phyloP scores from a whole-genome alignment of 371 early-diverging fungal genomes.

The Apophysomyces trapeziformis region DNA sequence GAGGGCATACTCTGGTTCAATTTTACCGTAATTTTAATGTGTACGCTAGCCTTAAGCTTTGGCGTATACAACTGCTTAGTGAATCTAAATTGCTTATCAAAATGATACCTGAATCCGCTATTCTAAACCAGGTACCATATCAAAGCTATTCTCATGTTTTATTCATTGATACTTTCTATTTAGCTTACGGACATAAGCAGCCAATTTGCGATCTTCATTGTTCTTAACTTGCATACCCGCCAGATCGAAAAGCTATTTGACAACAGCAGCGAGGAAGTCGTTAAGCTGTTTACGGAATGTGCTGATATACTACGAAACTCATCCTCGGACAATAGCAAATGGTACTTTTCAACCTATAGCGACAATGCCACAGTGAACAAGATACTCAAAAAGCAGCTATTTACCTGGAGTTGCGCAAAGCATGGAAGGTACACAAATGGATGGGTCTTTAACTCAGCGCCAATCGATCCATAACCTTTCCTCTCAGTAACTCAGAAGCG shows the following conservation, averaged over 20 bases:
- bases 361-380: not conserved
- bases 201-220: conserved; percentile 9
- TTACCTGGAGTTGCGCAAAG: conserved; percentile 13
- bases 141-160: not conserved
- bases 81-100: conserved; percentile 11
- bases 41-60: conserved; percentile 11
- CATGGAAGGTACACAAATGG: conserved; percentile 9
- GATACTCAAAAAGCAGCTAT: conserved; percentile 11
- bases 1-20: conserved; percentile 6
- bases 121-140: conserved; percentile 4
- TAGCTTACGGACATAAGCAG: conserved; percentile 3
- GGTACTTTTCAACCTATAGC: conserved; percentile 10
- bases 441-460: too few species aligned
- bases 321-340: not conserved
- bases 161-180: not conserved
- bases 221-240: conserved; percentile 7
- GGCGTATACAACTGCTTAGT: conserved; percentile 15
- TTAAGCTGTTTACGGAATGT: conserved; percentile 7
- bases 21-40: conserved; percentile 15
- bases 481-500: conserved; percentile 8
- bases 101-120: conserved; percentile 11
- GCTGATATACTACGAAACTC: conserved; percentile 2
- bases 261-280: conserved; percentile 10
- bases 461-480: too few species aligned
- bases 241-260: conserved; percentile 13